Evolutionary conservation across 2,329 filamentous ascomycete species (phyloP), one percentile per base, ranked within the genome.

Genomic region (Colletotrichum cuscutae): DNA sequence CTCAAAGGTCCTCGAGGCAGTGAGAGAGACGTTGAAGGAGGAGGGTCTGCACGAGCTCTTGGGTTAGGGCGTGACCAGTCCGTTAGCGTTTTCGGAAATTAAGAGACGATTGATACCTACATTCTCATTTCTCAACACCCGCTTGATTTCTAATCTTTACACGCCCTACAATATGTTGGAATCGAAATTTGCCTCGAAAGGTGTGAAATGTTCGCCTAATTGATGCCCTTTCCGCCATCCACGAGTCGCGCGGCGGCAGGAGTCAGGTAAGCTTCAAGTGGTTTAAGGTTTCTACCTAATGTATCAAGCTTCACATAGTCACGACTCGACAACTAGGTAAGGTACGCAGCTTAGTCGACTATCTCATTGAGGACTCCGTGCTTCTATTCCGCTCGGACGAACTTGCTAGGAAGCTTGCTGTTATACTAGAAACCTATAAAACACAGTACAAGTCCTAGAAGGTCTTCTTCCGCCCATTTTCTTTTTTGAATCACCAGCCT

Each of bases 1-100:
- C 72, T 81, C 54, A 0, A 65, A 75, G 2, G 86, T 90, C 1
- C 76, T 90, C 75, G 78, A 76, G 28, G 79, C 78, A 0, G 80
- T 84, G 7, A 80, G 80, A 13, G 77, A 80, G 9, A 79, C 80
- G 1, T 61, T 86, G 42, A 76, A 73, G 30, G 78, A 80, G n/a
- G 74, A 82, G 62, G 80, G 80, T 4, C 81, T 80, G 65, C 76
- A 75, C 3, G 73, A 83, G 37, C 72, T 84, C 11, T 74, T 83
- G 35, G 69, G 68, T 6, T 65, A 54, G 30, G 35, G 8, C 15
- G 8, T n/a, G 19, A 19, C 3, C 4, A 2, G 19, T n/a, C 19
- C 3, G 42, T 49, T 3, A 19, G 42, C 15, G 19, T 49, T 49
- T 49, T 22, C 15, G 42, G 42, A 4, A 49, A 22, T 22, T 49